These are phyloP conservation scores for Seiridium unicorne DNA, from an alignment of 2,329 filamentous ascomycete species.

Conservation along the genomic window DNA sequence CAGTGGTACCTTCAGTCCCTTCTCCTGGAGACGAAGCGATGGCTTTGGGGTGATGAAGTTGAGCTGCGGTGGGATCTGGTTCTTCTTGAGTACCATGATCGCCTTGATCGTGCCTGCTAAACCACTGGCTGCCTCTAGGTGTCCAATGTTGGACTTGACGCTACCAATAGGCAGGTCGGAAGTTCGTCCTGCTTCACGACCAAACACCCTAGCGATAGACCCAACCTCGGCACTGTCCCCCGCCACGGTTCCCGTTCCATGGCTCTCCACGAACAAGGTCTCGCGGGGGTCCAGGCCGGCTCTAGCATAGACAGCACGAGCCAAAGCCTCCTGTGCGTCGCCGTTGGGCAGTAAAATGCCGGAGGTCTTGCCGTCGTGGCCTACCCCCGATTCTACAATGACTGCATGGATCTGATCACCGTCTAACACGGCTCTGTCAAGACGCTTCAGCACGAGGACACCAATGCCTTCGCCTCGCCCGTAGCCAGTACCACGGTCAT, in stretches of 20 bases:
- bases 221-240: conserved; percentile 40
- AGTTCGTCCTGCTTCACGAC: conserved; percentile 1
- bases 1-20: conserved; percentile 26
- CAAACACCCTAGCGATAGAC: conserved; percentile 19
- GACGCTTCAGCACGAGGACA: conserved; percentile 42
- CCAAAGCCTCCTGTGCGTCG: conserved; percentile 27
- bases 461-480: conserved; percentile 46
- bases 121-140: conserved; percentile 9
- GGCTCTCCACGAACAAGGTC: conserved; percentile 24
- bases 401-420: conserved; percentile 38
- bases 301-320: conserved; percentile 26
- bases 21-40: conserved; percentile 24
- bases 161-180: conserved; percentile 19
- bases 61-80: conserved; percentile 13
- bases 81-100: neutral
- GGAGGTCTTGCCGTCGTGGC: conserved; percentile 35
- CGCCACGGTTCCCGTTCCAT: conserved; percentile 31
- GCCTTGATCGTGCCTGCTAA: conserved; percentile 12
- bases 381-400: conserved; percentile 30
- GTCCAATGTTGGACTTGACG: conserved; percentile 14
- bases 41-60: conserved; percentile 26
- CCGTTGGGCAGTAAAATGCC: conserved; percentile 25
- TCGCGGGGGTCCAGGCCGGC: conserved; percentile 11
- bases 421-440: conserved; percentile 41
- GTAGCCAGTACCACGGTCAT: conserved; percentile 46